Evolutionary conservation across 495 filamentous ascomycete species (phyloP).

Genomic region (Chaetomium fimeti): DNA sequence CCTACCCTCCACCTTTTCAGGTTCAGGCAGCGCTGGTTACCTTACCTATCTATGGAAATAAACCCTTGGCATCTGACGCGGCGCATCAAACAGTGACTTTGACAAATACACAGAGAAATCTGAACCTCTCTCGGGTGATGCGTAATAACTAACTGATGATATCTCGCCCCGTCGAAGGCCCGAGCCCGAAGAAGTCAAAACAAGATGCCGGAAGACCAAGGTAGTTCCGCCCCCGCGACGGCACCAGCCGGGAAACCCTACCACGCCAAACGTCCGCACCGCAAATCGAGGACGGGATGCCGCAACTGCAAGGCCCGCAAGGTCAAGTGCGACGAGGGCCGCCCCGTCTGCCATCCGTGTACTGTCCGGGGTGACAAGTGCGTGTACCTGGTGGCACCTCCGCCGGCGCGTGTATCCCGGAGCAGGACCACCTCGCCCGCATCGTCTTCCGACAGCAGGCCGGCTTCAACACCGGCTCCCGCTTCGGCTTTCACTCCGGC

Average conservation of each 20-base stretch:
- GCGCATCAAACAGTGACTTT: too few relatives aligned
- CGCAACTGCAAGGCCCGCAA: slow-evolving; percentile 48
- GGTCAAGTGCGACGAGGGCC: slow-evolving; percentile 52
- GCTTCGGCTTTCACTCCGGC: too few relatives aligned
- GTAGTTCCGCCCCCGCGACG: background rate
- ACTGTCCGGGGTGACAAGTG: slow-evolving; percentile 45
- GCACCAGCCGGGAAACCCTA: slow-evolving; percentile 36
- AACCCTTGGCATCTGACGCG: too few relatives aligned
- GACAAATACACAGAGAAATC: too few relatives aligned
- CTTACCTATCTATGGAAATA: too few relatives aligned
- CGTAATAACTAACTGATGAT: too few relatives aligned
- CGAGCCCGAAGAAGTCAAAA: background rate
- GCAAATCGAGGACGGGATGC: slow-evolving; percentile 53
- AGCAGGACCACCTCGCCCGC: slow-evolving; percentile 19
- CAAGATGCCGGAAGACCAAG: background rate
- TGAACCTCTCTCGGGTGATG: too few relatives aligned
- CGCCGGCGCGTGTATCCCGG: background rate
- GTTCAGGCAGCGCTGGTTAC: too few relatives aligned
- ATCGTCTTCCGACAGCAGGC: background rate
- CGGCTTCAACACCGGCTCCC: background rate
- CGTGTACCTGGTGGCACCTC: slow-evolving; percentile 32
- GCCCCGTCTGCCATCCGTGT: slow-evolving; percentile 49
- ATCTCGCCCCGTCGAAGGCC: background rate
- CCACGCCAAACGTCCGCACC: slow-evolving; percentile 52
- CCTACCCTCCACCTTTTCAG: too few relatives aligned